These are phyloP conservation scores for Salix viminalis DNA, from an alignment of 345 rosid species.

Conservation along the genomic window DNA sequence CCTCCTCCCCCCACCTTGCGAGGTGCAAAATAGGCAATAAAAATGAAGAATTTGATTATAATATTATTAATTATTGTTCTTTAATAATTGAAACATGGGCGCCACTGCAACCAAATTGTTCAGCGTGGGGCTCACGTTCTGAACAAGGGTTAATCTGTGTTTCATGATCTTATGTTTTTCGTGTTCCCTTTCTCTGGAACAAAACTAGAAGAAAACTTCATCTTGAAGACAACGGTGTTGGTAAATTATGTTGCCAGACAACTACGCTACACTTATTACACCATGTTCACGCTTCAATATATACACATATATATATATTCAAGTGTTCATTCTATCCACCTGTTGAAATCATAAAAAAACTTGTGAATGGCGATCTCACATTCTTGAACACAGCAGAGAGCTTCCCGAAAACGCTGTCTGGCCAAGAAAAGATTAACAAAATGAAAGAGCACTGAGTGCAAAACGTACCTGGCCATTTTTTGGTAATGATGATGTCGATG, in stretches of 20 bases:
- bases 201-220: not conserved
- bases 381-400: not conserved
- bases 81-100: not conserved
- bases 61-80: not conserved
- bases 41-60: not conserved
- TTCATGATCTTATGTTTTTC: not conserved
- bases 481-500: not conserved
- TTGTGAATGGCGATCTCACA: not conserved
- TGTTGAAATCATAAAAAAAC: not conserved
- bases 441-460: not conserved
- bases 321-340: not conserved
- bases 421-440: not conserved
- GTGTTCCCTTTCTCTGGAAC: not conserved
- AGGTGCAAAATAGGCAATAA: not conserved
- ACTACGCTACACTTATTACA: not conserved
- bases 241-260: not conserved
- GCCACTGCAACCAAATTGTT: constrained; percentile 1
- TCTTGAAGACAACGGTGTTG: not conserved
- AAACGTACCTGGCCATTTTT: not conserved
- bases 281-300: too few species aligned
- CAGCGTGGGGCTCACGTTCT: constrained; percentile 23
- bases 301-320: too few species aligned
- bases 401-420: not conserved
- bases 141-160: not conserved
- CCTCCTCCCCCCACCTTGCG: not conserved